Percentiles rank a stretch among this genome's conserved stretches.
phyloP scores from a whole-genome alignment of 1,284 basidiomycete genomes.

The Leccinum pallidistipes region DNA sequence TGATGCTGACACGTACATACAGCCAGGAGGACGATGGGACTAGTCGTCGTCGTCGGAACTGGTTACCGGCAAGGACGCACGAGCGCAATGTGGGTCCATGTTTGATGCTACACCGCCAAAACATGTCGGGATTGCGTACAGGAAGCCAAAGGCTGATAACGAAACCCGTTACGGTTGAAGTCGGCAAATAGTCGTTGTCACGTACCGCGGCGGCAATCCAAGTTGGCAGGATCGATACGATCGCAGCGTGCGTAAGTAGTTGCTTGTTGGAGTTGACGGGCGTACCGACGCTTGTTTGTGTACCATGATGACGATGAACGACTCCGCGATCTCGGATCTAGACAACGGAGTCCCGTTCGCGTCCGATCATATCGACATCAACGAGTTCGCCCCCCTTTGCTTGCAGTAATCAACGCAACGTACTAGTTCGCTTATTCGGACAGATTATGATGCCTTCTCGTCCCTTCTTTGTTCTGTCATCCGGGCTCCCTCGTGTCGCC shows the following conservation, averaged over 20 bases:
- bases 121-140: neutral
- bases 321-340: neutral
- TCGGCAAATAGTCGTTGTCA: neutral
- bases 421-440: conserved; percentile 8
- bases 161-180: neutral
- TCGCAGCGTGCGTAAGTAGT: neutral
- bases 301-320: neutral
- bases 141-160: neutral
- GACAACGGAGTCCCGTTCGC: neutral
- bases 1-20: neutral
- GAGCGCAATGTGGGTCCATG: neutral
- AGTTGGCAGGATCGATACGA: neutral
- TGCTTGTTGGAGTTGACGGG: no score
- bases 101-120: neutral
- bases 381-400: neutral
- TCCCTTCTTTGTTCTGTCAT: neutral
- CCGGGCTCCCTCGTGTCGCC: neutral
- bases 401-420: neutral
- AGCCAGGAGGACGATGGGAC: neutral
- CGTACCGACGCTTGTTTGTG: neutral
- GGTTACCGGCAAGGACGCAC: neutral
- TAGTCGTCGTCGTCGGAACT: neutral
- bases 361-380: neutral
- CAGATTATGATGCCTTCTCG: neutral
- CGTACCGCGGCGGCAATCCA: neutral